Base-by-base conservation (phyloP, 768 basidiomycete genomes). In the Epithele typhae region DNA sequence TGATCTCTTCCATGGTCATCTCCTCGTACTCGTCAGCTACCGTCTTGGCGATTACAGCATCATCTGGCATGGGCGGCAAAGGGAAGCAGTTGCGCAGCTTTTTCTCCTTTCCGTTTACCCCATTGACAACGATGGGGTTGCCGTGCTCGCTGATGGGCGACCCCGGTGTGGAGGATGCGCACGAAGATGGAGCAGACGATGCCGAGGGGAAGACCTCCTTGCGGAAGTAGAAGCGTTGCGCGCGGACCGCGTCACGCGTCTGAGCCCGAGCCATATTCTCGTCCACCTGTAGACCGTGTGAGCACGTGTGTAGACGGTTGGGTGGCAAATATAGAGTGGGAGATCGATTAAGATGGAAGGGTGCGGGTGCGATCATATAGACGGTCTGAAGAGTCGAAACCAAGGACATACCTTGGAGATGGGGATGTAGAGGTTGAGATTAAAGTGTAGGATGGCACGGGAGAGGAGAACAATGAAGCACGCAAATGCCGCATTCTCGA, bases 401-500 rank as follows among this genome's bases (percentile, higher is more conserved):
- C 8, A 30, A 22, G 22, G 47, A 47, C 53, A 40, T 48, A 87
- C 95, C 79, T 96, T 94, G 2, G 94, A 96, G 37, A 99, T 97
- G 3, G 96, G 96, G 51, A 98, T 75, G 65, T 99, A 99, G 50
- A 97, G 87, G 64, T 97, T 97, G 44, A 97, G 71, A 51, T 87
- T 85, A 69, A 92, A 92, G 58, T 76, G 82, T 46, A 99, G 74
- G 54, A 99, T 96, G 2, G 93, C 94, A 33, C 96, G 78, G 4
- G 96, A 95, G 7, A 99, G 74, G 23, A 99, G 79, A 12, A 98
- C 94, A 41, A 95, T 78, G 68, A 99, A 98, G 36, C 97, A 80
- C 25, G 92, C 82, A 64, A 92, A 97, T 5, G 96, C 93, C 1
- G 96, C 96, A 62, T 99, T 99, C 71, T 98, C 96, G 59, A 93